phyloP scores from a whole-genome alignment of 139 green algal species.

The Desmodesmus armatus region DNA sequence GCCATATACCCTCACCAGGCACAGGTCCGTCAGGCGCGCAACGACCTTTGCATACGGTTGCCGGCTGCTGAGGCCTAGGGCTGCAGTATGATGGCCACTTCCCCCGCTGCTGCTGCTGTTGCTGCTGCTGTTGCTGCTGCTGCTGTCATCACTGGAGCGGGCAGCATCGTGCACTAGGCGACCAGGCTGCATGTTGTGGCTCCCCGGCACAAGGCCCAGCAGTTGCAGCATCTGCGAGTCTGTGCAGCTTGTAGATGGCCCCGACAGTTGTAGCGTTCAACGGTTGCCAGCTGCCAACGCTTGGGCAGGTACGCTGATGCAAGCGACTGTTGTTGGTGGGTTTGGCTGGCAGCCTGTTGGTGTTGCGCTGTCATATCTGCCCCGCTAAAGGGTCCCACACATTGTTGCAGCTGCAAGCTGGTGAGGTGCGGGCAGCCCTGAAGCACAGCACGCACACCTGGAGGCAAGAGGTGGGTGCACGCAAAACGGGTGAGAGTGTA shows the following conservation, averaged over 20 bases:
- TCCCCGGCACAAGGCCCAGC: no score
- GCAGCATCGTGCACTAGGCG: no score
- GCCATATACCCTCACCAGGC: background rate
- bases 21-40: constrained; percentile 5
- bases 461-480: no score
- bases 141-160: no score
- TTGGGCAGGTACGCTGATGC: no score
- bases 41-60: no score
- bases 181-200: no score
- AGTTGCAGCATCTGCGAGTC: no score
- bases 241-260: no score
- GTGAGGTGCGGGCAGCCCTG: constrained; percentile 30
- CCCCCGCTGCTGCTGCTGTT: background rate
- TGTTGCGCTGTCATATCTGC: constrained; percentile 8
- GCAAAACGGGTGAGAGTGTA: no score
- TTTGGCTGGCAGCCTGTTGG: background rate
- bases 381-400: background rate
- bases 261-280: no score
- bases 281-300: no score
- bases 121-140: constrained; percentile 13
- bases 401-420: constrained; percentile 38
- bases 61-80: background rate
- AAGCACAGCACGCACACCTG: constrained; percentile 32
- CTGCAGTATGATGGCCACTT: background rate
- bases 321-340: background rate